Percentiles rank a stretch among this genome's conserved stretches.
phyloP scores from a whole-genome alignment of 305 asterid species.

The Fraxinus latifolia region DNA sequence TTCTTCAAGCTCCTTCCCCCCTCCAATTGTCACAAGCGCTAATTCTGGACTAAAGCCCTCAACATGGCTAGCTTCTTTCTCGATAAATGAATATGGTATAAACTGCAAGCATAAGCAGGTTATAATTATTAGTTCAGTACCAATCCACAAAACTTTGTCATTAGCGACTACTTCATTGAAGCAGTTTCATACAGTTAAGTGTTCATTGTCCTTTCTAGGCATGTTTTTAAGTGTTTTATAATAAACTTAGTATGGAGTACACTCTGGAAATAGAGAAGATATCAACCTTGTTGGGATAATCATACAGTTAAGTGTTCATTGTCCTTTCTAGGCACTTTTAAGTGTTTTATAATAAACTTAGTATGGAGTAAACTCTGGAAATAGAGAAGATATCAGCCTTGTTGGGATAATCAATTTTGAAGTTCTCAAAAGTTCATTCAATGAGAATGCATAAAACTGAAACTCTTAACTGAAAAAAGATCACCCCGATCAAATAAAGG shows the following conservation, averaged over 20 bases:
- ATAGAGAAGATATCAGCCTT: neutral
- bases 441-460: neutral
- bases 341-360: neutral
- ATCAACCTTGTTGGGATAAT: neutral
- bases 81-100: conserved; percentile 92
- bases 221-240: neutral
- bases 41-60: conserved; percentile 97
- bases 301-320: neutral
- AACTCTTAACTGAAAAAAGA: neutral
- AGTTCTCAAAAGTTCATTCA: neutral
- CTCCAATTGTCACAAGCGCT: conserved; percentile 94
- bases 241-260: neutral
- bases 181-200: neutral
- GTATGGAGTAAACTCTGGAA: neutral
- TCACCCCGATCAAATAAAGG: neutral
- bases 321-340: neutral
- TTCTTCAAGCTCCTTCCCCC: conserved; percentile 98
- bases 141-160: conserved; percentile 15
- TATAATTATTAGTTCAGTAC: conserved; percentile 20
- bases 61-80: conserved; percentile 98
- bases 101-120: conserved; percentile 46
- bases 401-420: neutral
- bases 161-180: conserved; percentile 9
- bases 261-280: neutral
- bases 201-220: neutral